Base-by-base conservation (phyloP, 2,329 filamentous ascomycete species). In the Verticillium isaacii region DNA sequence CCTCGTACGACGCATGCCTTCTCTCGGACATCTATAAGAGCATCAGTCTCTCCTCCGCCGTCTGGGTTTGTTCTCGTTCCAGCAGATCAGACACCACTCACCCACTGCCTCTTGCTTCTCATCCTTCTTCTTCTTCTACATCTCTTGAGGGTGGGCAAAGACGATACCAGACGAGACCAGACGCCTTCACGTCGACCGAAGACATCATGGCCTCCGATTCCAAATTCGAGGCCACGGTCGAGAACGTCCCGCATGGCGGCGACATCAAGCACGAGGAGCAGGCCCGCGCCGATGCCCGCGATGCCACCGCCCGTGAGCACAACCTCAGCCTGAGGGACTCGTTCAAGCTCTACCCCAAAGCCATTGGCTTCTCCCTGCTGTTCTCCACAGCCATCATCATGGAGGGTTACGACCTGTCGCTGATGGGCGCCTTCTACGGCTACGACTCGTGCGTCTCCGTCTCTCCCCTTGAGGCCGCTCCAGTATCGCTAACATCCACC, bases 401-500 rank as follows among this genome's bases (percentile, higher is more conserved):
- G 80, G 79, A 81, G 62, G 79, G 79, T 1, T 81, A 84, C 68
- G 82, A 84, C 65, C 75, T 82, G 7, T 80, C 80, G 1, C 69
- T 85, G 0, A 70, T 85, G 4, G 74, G 77, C 1, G 81, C 78
- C 52, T 73, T 85, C 52, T 84, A 81, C 65, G 57, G 57, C 14
- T 50, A 58, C 57, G 45, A 52, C 9, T n/a, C 45, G 45, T 52
- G 9, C 23, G 45, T 41, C 34, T 14, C 34, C 9, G 4, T 36
- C 34, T 19, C 29, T 29, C 6, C 5, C 29, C 29, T 5, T 6
- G 29, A 29, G 29, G 6, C 29, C 3, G 29, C 29, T 29, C 29
- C 29, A 29, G 29, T 6, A 29, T 29, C 19, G 19, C 19, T 52
- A 9, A 52, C 19, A 5, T 3, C 29, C n/a, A 8, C 19, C 9